Percentiles rank a stretch among this genome's conserved stretches.
Conservation (phyloP, 1,284 basidiomycete species). For the Papiliotrema nemorosa region DNA sequence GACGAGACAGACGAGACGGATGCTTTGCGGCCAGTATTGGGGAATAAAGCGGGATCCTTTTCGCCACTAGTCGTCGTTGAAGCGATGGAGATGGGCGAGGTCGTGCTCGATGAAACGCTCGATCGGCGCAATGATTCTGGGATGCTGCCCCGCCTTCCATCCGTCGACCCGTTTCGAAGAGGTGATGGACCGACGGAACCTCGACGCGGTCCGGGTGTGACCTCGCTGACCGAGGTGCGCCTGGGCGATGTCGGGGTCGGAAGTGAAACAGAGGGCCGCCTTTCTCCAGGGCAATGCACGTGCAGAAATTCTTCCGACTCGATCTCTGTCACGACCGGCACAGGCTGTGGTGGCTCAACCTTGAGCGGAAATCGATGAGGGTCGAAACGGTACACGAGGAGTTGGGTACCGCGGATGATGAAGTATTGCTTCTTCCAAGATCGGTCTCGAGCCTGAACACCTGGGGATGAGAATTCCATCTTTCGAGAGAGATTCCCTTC, state of each 20-base stretch:
- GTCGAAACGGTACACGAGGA: conserved; percentile 75
- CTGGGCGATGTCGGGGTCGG: not conserved
- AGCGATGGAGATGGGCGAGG: not conserved
- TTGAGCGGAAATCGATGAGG: conserved; percentile 50
- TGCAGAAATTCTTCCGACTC: conserved; percentile 47
- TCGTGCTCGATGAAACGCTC: conserved; percentile 6
- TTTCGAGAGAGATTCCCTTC: conserved; percentile 83
- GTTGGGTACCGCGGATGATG: conserved; percentile 85
- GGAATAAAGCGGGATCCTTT: conserved; percentile 44
- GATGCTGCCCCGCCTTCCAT: not conserved
- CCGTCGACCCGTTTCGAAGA: not conserved
- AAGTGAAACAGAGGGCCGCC: conserved; percentile 20
- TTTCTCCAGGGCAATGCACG: conserved; percentile 48
- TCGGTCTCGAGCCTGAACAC: conserved; percentile 80
- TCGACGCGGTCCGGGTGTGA: not conserved
- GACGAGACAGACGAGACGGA: conserved; percentile 11
- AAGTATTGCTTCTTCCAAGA: conserved; percentile 88
- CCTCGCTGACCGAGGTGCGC: not conserved
- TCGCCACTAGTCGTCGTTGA: conserved; percentile 9
- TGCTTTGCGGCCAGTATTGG: conserved; percentile 3
- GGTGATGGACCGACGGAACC: not conserved
- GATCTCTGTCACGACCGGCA: conserved; percentile 32
- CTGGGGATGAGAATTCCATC: conserved; percentile 85
- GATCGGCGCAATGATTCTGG: not conserved
- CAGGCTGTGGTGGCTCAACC: conserved; percentile 20